Evolutionary conservation across 176 grass and related monocot genomes (phyloP).

Genomic region (Rhynchospora breviuscula): DNA sequence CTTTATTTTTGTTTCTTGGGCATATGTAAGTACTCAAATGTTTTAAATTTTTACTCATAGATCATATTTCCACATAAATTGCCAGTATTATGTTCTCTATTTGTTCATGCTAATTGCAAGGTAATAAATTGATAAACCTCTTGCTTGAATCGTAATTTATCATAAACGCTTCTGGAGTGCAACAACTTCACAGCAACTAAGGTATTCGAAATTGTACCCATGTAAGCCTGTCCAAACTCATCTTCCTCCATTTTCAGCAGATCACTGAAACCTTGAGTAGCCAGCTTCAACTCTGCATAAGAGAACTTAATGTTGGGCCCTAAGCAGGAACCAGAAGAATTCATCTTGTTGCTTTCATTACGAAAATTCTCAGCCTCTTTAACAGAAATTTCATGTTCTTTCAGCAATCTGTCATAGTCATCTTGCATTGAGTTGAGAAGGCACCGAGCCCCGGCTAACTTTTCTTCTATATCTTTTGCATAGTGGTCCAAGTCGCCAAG

Average conservation of each 20-base stretch:
- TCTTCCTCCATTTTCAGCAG: conserved; percentile 41
- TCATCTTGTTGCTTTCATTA: conserved; percentile 14
- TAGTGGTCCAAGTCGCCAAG: conserved; percentile 24
- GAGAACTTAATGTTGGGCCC: conserved; percentile 30
- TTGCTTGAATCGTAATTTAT: conserved; percentile 35
- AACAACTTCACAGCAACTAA: conserved; percentile 41
- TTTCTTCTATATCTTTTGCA: background rate
- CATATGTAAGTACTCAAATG: background rate
- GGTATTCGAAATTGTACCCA: conserved; percentile 31
- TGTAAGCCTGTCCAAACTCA: conserved; percentile 39
- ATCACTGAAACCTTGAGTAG: conserved; percentile 36
- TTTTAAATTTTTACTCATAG: background rate
- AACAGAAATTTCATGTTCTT: conserved; percentile 14
- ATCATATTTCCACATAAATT: background rate
- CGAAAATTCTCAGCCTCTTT: conserved; percentile 22
- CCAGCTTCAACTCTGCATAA: conserved; percentile 28
- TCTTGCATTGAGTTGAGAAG: conserved; percentile 7
- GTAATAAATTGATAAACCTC: conserved; percentile 32
- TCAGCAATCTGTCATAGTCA: conserved; percentile 25
- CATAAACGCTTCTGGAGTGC: conserved; percentile 26
- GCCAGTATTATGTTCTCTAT: background rate
- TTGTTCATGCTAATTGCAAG: background rate
- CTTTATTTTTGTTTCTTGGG: background rate
- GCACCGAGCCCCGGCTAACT: background rate
- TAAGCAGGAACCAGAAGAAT: conserved; percentile 36